Base-by-base conservation (phyloP, 2,329 filamentous ascomycete species). In the Kalaharituber pfeilii region DNA sequence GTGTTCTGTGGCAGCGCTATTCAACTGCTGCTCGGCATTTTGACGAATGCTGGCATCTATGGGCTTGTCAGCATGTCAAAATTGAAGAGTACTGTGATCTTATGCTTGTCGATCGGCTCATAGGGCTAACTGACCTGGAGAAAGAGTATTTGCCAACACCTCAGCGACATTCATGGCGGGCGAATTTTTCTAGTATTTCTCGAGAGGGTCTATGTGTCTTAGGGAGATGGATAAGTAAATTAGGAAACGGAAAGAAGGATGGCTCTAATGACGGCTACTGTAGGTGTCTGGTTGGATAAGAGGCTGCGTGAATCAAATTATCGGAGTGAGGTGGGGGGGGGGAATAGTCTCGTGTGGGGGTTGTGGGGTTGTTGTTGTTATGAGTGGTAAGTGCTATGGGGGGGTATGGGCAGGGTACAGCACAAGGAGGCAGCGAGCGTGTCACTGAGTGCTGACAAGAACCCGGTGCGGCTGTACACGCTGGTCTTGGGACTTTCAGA, bases 121-220 rank as follows among this genome's bases (percentile, higher is more conserved):
- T 47, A 22, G 8, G 52, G 55, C 52, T 57, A 54, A 53, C 83
- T 70, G 75, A 96, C 91, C 89, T 68, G 88, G 78, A 68, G 88
- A 93, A 73, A 96, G 81, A 71, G 91, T 96, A 75, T 88, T 89
- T 73, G 86, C 81, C 76, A 98, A 84, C 75, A 98, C 89, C 74
- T 87, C 83, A 76, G 89, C 94, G 75, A 96, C 93, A 75, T 96
- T 86, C 84, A 93, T 88, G 75, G 79, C 86, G 70, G 67, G 75
- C 69, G 67, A 65, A n/a, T 66, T 67, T 65, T 64, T 62, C 44
- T 45, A 39, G 50, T 49, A 63, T 61, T n/a, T 61, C 39, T 39
- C 33, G 33, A 39, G 7, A 39, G 13, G 33, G 20, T 39, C 33
- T 39, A 39, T 39, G 13, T 47, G 53, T 54, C 50, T 54, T 52